Evolutionary conservation across 176 grass and related monocot species (phyloP), one percentile per base, ranked within the genome.

Genomic region (Eremochloa ophiuroides): DNA sequence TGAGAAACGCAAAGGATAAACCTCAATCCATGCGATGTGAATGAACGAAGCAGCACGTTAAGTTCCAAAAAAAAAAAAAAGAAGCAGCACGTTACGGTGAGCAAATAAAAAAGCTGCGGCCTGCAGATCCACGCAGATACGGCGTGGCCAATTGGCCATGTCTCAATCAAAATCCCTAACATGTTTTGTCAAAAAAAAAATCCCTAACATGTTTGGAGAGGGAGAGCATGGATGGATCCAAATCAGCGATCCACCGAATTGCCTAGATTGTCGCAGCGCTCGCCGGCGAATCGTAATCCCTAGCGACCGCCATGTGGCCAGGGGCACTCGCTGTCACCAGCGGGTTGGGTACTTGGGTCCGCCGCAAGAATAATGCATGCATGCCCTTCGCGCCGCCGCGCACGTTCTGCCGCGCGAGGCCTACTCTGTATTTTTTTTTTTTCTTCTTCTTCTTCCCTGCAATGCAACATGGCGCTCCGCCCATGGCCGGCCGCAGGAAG

Each of bases 211-310:
- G 37, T 11, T 43, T 4, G 15, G 58, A 26, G 59, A 73, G 33
- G 5, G 25, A 50, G 16, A n/a, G n/a, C 17, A 2, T 9, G 50
- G 46, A 27, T 75, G 22, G 2, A 59, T 72, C 25, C 58, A 26
- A 73, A 73, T 40, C 60, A 17, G 13, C 18, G 84, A 86, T 81
- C 63, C 50, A 6, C 56, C 64, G 10, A 63, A 35, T 66, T 39
- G 39, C 72, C 61, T 25, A 76, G 69, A 77, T 71, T 62, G 72
- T 67, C 77, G 69, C 68, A 53, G 77, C 59, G n/a, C 37, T 47
- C 59, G 39, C 20, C 44, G 68, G 66, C 27, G 38, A 6, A 42
- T 70, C 72, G 29, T 9, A 50, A 63, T n/a, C 59, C 72, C 40
- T 16, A 51, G 53, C 79, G 20, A 26, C 33, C n/a, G 40, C 72